Evolutionary conservation across 2,329 filamentous ascomycete species (phyloP).

Genomic region (Alternaria panax): DNA sequence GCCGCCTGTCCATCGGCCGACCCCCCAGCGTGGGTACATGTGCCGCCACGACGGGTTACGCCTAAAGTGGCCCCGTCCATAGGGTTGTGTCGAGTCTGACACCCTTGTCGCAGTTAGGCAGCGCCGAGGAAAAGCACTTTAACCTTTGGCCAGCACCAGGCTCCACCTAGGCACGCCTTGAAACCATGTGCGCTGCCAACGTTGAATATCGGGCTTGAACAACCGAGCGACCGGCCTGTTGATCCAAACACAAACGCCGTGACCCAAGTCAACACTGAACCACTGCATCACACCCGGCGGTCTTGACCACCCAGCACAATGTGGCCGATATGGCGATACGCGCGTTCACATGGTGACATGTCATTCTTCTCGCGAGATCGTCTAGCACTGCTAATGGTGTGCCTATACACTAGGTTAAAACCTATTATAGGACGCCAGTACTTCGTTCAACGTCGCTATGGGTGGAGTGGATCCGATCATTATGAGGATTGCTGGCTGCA

Average conservation of each 20-base stretch:
- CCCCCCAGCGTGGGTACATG: conserved; percentile 34
- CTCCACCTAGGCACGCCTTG: conserved; percentile 34
- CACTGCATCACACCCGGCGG: conserved; percentile 24
- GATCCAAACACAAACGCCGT: conserved; percentile 18
- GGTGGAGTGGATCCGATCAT: conserved; percentile 19
- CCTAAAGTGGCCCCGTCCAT: conserved; percentile 20
- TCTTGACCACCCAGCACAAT: conserved; percentile 16
- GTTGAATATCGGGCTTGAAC: conserved; percentile 18
- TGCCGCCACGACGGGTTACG: conserved; percentile 37
- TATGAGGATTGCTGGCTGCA: conserved; percentile 17
- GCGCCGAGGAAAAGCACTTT: conserved; percentile 36
- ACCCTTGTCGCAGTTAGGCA: conserved; percentile 31
- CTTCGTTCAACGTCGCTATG: conserved; percentile 4
- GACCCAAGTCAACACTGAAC: conserved; percentile 22
- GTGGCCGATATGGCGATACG: conserved; percentile 24
- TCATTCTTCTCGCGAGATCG: conserved; percentile 10
- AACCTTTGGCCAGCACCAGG: conserved; percentile 23
- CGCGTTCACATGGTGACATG: conserved; percentile 26
- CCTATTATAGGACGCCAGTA: conserved; percentile 3
- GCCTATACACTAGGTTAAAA: conserved; percentile 10
- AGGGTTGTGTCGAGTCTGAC: conserved; percentile 19
- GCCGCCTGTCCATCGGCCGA: conserved; percentile 25
- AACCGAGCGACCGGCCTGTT: conserved; percentile 28
- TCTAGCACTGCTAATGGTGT: conserved; percentile 9
- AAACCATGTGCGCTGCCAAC: conserved; percentile 42